phyloP scores from a whole-genome alignment of 208 protist species.

The Leishmania tropica region DNA sequence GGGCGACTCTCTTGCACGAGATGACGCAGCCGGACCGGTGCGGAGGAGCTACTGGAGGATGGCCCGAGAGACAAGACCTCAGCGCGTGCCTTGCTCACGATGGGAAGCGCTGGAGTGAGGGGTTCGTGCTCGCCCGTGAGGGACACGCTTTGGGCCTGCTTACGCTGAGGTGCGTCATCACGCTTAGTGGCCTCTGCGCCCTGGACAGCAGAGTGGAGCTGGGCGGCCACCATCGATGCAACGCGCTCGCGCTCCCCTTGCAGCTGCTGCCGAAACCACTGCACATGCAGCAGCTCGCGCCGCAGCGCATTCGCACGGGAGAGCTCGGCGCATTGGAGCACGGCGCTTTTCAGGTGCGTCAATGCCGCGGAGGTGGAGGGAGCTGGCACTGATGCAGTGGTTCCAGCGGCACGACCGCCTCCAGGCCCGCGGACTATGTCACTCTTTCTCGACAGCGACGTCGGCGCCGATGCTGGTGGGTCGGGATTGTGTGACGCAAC shows the following conservation, averaged over 20 bases:
- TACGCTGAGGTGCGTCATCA: neutral
- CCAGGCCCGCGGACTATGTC: neutral
- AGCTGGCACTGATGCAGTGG: neutral
- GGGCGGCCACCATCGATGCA: neutral
- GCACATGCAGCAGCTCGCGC: conserved; percentile 45
- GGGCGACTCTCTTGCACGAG: conserved; percentile 14
- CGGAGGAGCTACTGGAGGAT: neutral
- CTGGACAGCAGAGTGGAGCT: neutral
- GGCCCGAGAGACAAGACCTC: neutral
- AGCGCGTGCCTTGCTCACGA: neutral
- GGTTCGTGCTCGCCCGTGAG: neutral
- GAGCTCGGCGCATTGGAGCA: conserved; percentile 39
- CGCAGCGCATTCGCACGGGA: conserved; percentile 43
- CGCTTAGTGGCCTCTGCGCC: neutral
- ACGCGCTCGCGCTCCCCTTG: conserved; percentile 2
- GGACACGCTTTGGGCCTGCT: neutral
- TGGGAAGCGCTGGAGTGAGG: neutral
- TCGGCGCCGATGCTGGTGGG: neutral
- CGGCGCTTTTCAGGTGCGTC: conserved; percentile 9
- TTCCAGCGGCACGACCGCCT: too few relatives aligned
- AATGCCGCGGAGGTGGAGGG: neutral
- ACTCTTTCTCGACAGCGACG: neutral
- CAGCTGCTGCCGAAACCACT: conserved; percentile 35
- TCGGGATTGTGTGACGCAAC: neutral
- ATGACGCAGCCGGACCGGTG: conserved; percentile 14